Evolutionary conservation across 2,329 filamentous ascomycete species (phyloP), one percentile per base, ranked within the genome.

Genomic region (Aureobasidium namibiae): DNA sequence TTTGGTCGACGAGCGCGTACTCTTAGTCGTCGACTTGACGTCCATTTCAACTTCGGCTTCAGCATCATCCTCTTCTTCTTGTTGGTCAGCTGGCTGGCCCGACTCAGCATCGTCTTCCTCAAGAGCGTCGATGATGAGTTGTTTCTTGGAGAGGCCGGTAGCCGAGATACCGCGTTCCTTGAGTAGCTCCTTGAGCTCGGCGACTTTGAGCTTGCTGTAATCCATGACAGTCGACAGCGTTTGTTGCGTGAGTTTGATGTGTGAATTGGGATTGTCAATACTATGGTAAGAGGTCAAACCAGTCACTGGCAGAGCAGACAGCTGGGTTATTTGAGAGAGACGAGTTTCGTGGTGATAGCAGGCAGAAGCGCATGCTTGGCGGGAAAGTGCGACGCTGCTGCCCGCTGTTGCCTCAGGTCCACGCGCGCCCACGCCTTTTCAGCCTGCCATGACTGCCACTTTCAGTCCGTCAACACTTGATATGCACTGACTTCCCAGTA

Each of bases 151-250:
- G 31, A 75, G 63, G n/a, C 74, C 72, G 0, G 73, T 74, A 29
- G 69, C 69, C 1, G 74, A 67, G 59, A 76, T 74, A 14, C 67
- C 65, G 29, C 73, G 69, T 24, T 75, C 70, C 57, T 75, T 75
- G 53, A 75, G 66, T 29, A 74, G 54, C 62, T 68, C 65, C 54
- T 70, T 70, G 39, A 76, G 65, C 59, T 74, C 69, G 61, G 70
- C 70, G 60, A 76, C 74, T 6, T 73, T 76, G 33, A 70, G 68
- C 60, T 73, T 75, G 65, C 65, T 70, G 68, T 76, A 76, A 58
- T 75, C 73, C 14, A 52, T 53, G 52, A 54, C 60, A 3, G 13
- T 31, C 21, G 42, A 21, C 9, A 4, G 7, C 3, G 29, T 36
- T 26, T 33, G 38, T 18, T 23, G 36, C 13, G 34, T 29, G 26